Evolutionary conservation across 495 filamentous ascomycete species (phyloP).

Genomic region (Collariella sp.): DNA sequence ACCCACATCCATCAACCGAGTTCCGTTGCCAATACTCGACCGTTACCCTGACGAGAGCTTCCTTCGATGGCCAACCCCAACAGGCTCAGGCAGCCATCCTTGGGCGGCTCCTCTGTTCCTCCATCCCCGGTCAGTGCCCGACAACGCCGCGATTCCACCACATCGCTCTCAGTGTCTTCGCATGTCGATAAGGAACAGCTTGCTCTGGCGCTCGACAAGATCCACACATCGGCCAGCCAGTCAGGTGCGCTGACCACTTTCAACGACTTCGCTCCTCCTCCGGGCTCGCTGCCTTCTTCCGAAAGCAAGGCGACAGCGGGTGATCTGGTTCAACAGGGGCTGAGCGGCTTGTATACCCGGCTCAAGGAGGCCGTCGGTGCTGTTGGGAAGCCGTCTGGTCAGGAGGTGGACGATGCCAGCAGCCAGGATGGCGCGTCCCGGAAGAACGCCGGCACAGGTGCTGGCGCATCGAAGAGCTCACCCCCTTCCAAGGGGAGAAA

Average conservation of each 20-base stretch:
- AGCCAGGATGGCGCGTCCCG: conserved; percentile 28
- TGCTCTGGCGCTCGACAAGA: conserved; percentile 68
- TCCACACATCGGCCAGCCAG: conserved; percentile 74
- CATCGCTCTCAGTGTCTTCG: conserved; percentile 50
- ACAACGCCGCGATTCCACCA: conserved; percentile 54
- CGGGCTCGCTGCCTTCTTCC: conserved; percentile 39
- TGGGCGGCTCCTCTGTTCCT: conserved; percentile 9
- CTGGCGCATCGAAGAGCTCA: conserved; percentile 33
- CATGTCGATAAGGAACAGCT: conserved; percentile 60
- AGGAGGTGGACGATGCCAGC: conserved; percentile 30
- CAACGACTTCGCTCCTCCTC: conserved; percentile 69
- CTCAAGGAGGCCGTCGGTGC: conserved; percentile 68
- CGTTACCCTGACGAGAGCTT: not conserved
- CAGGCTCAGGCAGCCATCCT: conserved; percentile 12
- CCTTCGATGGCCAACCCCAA: conserved; percentile 21
- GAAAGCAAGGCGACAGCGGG: conserved; percentile 62
- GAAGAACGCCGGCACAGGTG: conserved; percentile 27
- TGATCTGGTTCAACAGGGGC: conserved; percentile 67
- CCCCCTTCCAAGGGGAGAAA: conserved; percentile 29
- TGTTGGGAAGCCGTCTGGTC: conserved; percentile 49
- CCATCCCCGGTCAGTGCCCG: conserved; percentile 15
- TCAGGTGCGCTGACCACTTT: conserved; percentile 76
- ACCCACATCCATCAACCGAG: not conserved
- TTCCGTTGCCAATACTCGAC: not conserved
- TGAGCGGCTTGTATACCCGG: conserved; percentile 79